Conservation (phyloP, 148 eudicot genomes). For the Rhododendron williamsianum region DNA sequence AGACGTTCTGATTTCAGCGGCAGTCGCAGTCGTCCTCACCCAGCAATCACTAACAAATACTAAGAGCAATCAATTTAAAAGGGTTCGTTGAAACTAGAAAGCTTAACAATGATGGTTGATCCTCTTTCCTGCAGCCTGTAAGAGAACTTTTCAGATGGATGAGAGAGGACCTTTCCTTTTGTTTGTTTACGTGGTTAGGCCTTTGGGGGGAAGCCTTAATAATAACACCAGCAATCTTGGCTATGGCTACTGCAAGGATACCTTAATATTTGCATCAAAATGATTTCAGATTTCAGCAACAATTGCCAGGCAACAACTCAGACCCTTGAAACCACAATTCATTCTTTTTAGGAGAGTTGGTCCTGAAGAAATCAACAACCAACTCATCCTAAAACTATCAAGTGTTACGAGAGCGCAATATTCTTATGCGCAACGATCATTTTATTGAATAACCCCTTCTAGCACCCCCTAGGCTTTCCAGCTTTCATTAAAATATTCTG, state of each 20-base stretch:
- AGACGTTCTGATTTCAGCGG: neutral
- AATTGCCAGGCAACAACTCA: neutral
- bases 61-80: neutral
- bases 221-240: neutral
- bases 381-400: neutral
- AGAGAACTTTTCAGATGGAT: neutral
- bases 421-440: neutral
- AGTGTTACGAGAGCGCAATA: neutral
- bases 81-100: neutral
- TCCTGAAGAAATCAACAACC: neutral
- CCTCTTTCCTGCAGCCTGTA: neutral
- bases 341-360: neutral
- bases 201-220: neutral
- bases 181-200: neutral
- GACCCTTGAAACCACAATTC: neutral
- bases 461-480: neutral
- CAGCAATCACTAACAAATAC: neutral
- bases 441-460: neutral
- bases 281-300: neutral
- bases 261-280: neutral
- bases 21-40: neutral
- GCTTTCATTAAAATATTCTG: neutral
- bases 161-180: neutral
- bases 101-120: neutral
- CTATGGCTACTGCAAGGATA: neutral